A percentile compares a stretch with the other conserved stretches of the same genome.
Evolutionary conservation across 2,329 filamentous ascomycete genomes (phyloP).

Genomic region (Fusarium tricinctum): DNA sequence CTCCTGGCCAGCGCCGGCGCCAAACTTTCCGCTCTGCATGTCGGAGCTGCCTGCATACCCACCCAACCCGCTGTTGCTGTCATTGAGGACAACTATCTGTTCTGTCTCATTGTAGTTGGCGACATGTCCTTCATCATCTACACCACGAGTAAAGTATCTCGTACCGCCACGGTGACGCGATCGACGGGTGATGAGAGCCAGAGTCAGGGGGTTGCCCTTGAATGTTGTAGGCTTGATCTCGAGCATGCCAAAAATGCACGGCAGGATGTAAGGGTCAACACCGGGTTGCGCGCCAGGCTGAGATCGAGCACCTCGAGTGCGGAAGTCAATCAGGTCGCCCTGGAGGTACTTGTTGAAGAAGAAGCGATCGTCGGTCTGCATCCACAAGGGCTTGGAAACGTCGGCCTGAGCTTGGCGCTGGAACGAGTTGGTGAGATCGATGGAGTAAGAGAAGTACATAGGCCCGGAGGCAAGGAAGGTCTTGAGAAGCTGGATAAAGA

Average conservation of each 20-base stretch:
- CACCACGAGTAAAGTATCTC: conserved; percentile 92
- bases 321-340: conserved; percentile 91
- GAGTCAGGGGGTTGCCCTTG: conserved; percentile 86
- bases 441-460: conserved; percentile 98
- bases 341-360: conserved; percentile 98
- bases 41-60: conserved; percentile 84
- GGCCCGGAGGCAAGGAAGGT: conserved; percentile 84
- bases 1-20: conserved; percentile 74
- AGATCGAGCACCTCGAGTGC: conserved; percentile 72
- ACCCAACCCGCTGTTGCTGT: conserved; percentile 78
- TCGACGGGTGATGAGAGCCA: conserved; percentile 88
- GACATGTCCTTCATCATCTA: conserved; percentile 94
- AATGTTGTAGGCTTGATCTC: conserved; percentile 89
- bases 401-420: conserved; percentile 90
- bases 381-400: conserved; percentile 82
- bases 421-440: conserved; percentile 97
- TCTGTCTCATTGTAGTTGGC: conserved; percentile 99
- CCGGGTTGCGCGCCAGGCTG: conserved; percentile 79
- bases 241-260: conserved; percentile 96
- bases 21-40: conserved; percentile 79
- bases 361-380: conserved; percentile 94
- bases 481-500: conserved; percentile 86
- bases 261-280: conserved; percentile 92
- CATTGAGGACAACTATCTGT: conserved; percentile 90
- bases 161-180: conserved; percentile 92